Base-by-base conservation (phyloP, 2,329 filamentous ascomycete species). In the Talaromyces sp. region DNA sequence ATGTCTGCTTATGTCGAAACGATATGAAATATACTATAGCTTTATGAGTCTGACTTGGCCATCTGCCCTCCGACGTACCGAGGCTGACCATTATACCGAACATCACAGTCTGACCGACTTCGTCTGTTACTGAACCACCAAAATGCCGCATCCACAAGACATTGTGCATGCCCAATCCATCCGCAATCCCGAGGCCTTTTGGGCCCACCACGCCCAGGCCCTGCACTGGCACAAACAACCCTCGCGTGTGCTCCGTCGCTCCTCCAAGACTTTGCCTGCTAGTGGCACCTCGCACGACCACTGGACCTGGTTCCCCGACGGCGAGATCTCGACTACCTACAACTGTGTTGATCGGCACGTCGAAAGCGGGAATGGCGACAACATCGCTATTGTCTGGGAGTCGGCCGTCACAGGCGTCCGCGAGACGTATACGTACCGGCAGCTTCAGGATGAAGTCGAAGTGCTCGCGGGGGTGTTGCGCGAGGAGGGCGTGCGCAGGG, bases 301-400 rank as follows among this genome's bases (percentile, higher is more conserved):
- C 70, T 97, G 93, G 92, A 84, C 86, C 64, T 98, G 93, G 93
- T 97, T 96, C 67, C 85, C 90, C 0, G 90, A 86, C 64, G 93
- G 93, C 64, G 87, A 95, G 77, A 90, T 98, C 67, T 95, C 89
- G 43, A 96, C 91, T 0, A 91, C 89, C 66, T 96, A 91, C 80
- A 98, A 97, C 73, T 96, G 91, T 71, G 80, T 97, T 14, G 92
- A 96, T 75, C 83, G 93, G 14, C 93, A 97, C 75, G 91, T 97
- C n/a, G 78, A 84, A 38, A 85, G 84, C 6, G 91, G 93, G n/a
- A 81, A 87, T 65, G 92, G 92, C 14, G 82, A 88, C 52, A 78
- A 83, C 55, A 81, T 87, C 0, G 93, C 93, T 24, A 89, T 98
- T 61, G 85, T 89, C 67, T 97, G 90, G 82, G 93, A 97, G 73